Conservation (phyloP, 2,329 filamentous ascomycete species). For the Remersonia thermophila region DNA sequence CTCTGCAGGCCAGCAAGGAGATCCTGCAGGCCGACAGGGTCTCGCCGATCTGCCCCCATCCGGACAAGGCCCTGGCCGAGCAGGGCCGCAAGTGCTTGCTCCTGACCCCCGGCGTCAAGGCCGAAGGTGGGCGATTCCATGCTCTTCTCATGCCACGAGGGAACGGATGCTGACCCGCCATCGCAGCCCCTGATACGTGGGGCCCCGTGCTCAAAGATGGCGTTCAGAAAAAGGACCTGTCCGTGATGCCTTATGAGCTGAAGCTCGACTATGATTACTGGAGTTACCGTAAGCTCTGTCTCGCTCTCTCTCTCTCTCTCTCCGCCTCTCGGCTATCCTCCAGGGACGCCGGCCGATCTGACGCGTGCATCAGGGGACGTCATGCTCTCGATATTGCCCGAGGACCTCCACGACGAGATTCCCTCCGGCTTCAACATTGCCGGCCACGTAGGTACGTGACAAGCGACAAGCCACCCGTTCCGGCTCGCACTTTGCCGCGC, state of each 20-base stretch:
- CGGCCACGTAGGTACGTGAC: constrained; percentile 62
- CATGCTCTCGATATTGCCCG: constrained; percentile 67
- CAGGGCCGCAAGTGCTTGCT: constrained; percentile 51
- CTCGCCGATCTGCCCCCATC: constrained; percentile 50
- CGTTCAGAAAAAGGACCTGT: constrained; percentile 54
- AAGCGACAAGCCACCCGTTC: too few species aligned
- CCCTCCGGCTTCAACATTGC: constrained; percentile 79
- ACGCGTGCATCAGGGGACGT: constrained; percentile 54
- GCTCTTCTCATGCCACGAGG: constrained; percentile 3
- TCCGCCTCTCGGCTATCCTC: background rate
- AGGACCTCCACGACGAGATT: constrained; percentile 66
- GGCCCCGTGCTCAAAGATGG: constrained; percentile 56
- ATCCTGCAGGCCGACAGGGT: constrained; percentile 53
- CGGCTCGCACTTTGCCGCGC: too few species aligned
- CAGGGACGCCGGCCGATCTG: too few species aligned
- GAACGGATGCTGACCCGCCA: constrained; percentile 3
- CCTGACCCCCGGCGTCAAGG: constrained; percentile 42
- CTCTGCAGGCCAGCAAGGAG: constrained; percentile 53
- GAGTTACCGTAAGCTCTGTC: constrained; percentile 53
- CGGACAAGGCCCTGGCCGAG: constrained; percentile 38
- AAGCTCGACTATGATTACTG: constrained; percentile 74
- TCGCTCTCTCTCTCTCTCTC: accelerated
- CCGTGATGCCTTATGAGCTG: constrained; percentile 63
- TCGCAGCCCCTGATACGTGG: constrained; percentile 61
- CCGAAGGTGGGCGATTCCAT: constrained; percentile 30